Evolutionary conservation across 2,329 filamentous ascomycete genomes (phyloP), one percentile per base, ranked within the genome.

Genomic region (Colletotrichum siamense): DNA sequence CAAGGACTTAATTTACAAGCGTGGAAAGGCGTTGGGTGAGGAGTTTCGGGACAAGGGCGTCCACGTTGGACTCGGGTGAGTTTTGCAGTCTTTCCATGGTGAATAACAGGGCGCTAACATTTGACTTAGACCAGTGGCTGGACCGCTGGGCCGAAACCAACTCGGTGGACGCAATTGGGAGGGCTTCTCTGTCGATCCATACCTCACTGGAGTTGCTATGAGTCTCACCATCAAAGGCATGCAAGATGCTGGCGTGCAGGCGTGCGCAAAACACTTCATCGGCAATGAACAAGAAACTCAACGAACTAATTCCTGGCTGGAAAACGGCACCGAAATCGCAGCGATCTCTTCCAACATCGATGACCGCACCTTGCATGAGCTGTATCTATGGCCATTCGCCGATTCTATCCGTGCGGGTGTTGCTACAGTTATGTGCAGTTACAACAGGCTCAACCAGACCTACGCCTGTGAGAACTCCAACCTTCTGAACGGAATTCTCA

Each of bases 91-190:
- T 32, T 8, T 5, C 9, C 44, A 7, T 12, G n/a, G 32, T 18
- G 1, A 36, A 5, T 4, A 34, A 1, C 10, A 22, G 44, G 44
- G 62, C 55, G 22, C 71, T 73, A 44, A 74, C 22, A 32, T 12
- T n/a, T 34, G 1, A 15, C 4, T 24, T 22, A 73, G 83, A 13
- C 95, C 95, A 8, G 91, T 94, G 0, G 93, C 94, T 84, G 95
- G 95, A 0, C 92, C 95, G 0, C 83, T 98, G 4, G 95, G 95
- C 9, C 92, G 95, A 79, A 91, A 93, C 80, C 92, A 95, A 2
- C 88, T 91, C 63, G 95, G 92, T 49, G 95, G 95, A 0, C 89
- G 95, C 57, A 96, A 95, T 81, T 98, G 95, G 95, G 95, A 97
- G 83, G 95, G 94, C 0, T 97, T 96, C 81, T 94, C 94, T 0